Percentiles rank a stretch among this genome's conserved stretches.
Evolutionary conservation across 495 filamentous ascomycete species (phyloP).

Genomic region (Entonaema liquescens): DNA sequence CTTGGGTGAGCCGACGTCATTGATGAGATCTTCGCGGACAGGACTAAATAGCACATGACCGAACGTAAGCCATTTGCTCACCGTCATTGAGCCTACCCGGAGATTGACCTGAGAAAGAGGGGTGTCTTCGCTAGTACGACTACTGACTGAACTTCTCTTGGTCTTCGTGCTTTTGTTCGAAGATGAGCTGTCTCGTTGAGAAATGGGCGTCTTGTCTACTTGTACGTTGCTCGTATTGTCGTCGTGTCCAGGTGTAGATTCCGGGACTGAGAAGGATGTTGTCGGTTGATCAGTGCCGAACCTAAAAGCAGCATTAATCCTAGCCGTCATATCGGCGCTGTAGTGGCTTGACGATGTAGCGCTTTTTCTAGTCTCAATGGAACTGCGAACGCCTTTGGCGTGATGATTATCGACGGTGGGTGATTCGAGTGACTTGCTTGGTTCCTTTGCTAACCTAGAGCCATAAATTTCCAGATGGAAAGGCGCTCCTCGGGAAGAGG

Average conservation of each 20-base stretch:
- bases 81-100: slow-evolving; percentile 74
- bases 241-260: slow-evolving; percentile 61
- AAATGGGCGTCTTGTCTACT: slow-evolving; percentile 20
- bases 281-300: slow-evolving; percentile 49
- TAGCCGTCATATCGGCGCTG: slow-evolving; percentile 58
- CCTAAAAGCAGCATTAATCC: slow-evolving; percentile 55
- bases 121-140: slow-evolving; percentile 58
- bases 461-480: slow-evolving; percentile 56
- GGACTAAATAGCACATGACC: slow-evolving; percentile 95
- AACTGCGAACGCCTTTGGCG: slow-evolving; percentile 44
- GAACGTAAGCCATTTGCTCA: slow-evolving; percentile 87
- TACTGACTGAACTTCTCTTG: slow-evolving; percentile 58
- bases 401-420: slow-evolving; percentile 48
- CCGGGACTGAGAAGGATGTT: slow-evolving; percentile 51
- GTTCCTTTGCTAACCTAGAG: slow-evolving; percentile 40
- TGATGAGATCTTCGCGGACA: slow-evolving; percentile 77
- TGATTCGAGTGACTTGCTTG: slow-evolving; percentile 51
- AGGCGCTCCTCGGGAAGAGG: slow-evolving; percentile 55
- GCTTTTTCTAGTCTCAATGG: slow-evolving; percentile 43
- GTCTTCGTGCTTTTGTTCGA: slow-evolving; percentile 42
- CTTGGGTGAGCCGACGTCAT: slow-evolving; percentile 55
- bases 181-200: slow-evolving; percentile 52
- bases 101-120: slow-evolving; percentile 81
- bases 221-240: slow-evolving; percentile 54
- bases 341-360: slow-evolving; percentile 51